Evolutionary conservation across 1,284 basidiomycete species (phyloP), one percentile per base, ranked within the genome.

Genomic region (Leccinum griseonigrum): DNA sequence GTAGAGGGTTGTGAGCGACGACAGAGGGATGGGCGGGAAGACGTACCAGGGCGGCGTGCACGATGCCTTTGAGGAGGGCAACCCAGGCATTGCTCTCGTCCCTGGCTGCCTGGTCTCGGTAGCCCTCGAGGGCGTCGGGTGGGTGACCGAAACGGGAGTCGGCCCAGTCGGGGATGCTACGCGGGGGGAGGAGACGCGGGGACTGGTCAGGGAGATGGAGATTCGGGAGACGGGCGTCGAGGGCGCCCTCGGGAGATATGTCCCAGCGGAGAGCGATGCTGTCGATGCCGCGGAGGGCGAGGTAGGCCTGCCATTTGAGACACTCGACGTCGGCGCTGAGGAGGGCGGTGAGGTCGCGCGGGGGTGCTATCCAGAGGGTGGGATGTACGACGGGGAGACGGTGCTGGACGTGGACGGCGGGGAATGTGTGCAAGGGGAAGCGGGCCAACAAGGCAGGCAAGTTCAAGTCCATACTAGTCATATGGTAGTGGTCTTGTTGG

Each of bases 221-320:
- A 65, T 85, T 86, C 1, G 91, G 91, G 8, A 92, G 80, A 18
- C 84, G 79, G 4, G 79, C 82, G 62, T 85, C 87, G 50, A 90
- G 75, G 7, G 84, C 86, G 32, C 91, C 91, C 60, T 89, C 85
- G 18, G 83, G 76, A 14, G 81, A 72, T 36, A 92, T 78, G 71
- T 92, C 87, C 76, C 84, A 89, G 56, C 88, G 82, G 13, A 91
- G 75, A 29, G 74, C 74, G 55, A 91, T 74, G 66, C 75, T 68
- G 18, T 66, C 73, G 59, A 89, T 70, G 4, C 84, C 84, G 58
- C 88, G 83, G 16, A 93, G 81, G 2, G 90, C 88, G 61, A 93
- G 79, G 72, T 90, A 91, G 0, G 90, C 88, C 73, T 92, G 91
- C 90, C 90, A 92, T 75, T 91, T 92, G 68, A 93, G 81, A 73